Base-by-base conservation (phyloP, 768 basidiomycete genomes). In the Fibroporia radiculosa region DNA sequence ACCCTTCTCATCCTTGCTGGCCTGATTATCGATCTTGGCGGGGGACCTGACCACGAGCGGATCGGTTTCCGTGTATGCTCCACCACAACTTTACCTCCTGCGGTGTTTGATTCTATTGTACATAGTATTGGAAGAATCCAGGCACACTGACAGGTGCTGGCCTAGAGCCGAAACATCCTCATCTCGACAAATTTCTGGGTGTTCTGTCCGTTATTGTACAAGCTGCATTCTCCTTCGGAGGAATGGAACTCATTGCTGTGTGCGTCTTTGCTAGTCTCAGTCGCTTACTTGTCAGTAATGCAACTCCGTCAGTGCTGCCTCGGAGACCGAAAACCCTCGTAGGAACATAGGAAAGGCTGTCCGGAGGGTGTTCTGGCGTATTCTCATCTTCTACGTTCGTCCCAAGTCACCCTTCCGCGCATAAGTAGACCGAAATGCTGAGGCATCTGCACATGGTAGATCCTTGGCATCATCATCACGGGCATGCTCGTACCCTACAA, bases 231-330 rank as follows among this genome's bases (percentile, higher is more conserved):
- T 91, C 89, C 11, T 93, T 73, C 62, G 91, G 92, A 48, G 93
- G 93, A 14, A 93, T 91, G 4, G 93, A 97, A 62, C 91, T 95
- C 57, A 90, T 95, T 33, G 90, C 88, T 22, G 83, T 86, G 67
- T 55, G 76, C 68, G 4, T 35, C 12, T 8, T 20, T 27, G 0
- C 2, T 13, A 14, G 4, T n/a, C 16, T 7, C 24, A 2, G 10
- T 32, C 3, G 7, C 33, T 3, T 16, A 18, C 18, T 18, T 6
- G 44, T 4, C 57, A 29, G 22, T 22, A 11, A 41, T 41, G 12
- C 3, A 56, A 27, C 45, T 29, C 27, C 32, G 53, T 84, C 82
- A 85, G 84, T 54, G 87, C 88, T 48, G 88, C 88, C 19, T 88
- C 82, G 14, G 90, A 91, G 62, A 83, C 89, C 0, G 89, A 85